These are phyloP conservation scores for Poronia punctata DNA, from an alignment of 495 filamentous ascomycete genomes.

Conservation along the genomic window DNA sequence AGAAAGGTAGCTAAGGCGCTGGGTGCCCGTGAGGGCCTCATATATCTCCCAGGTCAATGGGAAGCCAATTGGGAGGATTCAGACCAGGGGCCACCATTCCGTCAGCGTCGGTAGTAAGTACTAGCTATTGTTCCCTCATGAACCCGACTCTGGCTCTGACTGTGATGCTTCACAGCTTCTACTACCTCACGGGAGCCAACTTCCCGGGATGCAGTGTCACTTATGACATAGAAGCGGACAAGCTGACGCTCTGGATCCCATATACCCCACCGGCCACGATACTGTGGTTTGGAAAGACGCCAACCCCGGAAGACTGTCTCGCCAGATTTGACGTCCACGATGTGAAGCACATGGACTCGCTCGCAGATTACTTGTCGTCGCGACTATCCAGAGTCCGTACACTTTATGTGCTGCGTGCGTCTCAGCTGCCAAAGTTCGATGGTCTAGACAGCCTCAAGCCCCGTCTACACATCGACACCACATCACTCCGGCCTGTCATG, in stretches of 20 bases:
- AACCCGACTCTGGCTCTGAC: conserved; percentile 8
- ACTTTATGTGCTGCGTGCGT: conserved; percentile 36
- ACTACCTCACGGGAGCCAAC: conserved; percentile 57
- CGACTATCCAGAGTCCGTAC: conserved; percentile 24
- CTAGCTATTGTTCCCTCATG: not conserved
- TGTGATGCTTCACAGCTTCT: conserved; percentile 40
- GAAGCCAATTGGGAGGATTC: conserved; percentile 50
- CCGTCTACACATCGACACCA: conserved; percentile 33
- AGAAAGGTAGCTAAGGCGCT: conserved; percentile 63
- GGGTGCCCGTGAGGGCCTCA: conserved; percentile 52
- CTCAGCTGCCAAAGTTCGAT: conserved; percentile 34
- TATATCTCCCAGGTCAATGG: conserved; percentile 50
- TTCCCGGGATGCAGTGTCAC: conserved; percentile 55
- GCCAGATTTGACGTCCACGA: conserved; percentile 47
- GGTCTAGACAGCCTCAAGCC: conserved; percentile 23
- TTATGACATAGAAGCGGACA: conserved; percentile 54
- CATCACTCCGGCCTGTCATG: conserved; percentile 56
- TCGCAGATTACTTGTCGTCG: conserved; percentile 27
- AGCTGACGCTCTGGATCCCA: conserved; percentile 55
- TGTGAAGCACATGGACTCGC: conserved; percentile 33
- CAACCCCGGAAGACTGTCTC: conserved; percentile 42
- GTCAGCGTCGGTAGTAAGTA: conserved; percentile 55
- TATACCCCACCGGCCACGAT: conserved; percentile 46
- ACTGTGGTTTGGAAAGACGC: conserved; percentile 55
- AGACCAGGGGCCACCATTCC: conserved; percentile 51